phyloP scores from a whole-genome alignment of 352 stramenopile genomes.

The Thalassiosira livingstoniorum region DNA sequence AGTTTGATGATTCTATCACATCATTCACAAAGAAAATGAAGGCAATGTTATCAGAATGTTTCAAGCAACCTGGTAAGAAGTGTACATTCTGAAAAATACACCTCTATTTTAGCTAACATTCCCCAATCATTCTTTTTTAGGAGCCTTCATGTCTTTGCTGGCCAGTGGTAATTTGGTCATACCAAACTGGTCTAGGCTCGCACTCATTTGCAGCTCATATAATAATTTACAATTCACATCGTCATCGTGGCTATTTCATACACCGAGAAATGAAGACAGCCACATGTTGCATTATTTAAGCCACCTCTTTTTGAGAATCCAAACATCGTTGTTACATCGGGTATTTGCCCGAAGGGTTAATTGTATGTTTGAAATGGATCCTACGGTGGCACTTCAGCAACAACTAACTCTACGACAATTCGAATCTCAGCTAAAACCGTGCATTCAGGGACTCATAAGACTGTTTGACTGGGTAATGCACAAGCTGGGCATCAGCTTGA shows the following conservation, averaged over 20 bases:
- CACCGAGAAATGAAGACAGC: slow-evolving; percentile 3
- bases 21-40: slow-evolving; percentile 41
- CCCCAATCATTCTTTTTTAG: slow-evolving; percentile 1
- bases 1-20: slow-evolving; percentile 57
- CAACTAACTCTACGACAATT: slow-evolving; percentile 1
- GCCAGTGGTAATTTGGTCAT: slow-evolving; percentile 45
- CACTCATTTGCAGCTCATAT: slow-evolving; percentile 26
- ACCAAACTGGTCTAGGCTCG: slow-evolving; percentile 34
- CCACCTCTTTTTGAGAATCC: slow-evolving; percentile 44
- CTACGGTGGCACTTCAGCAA: slow-evolving; percentile 12
- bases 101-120: neutral
- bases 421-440: slow-evolving; percentile 11
- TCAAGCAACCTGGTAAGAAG: slow-evolving; percentile 44
- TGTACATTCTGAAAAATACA: neutral
- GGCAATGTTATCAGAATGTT: slow-evolving; percentile 36
- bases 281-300: slow-evolving; percentile 17
- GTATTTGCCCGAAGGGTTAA: slow-evolving; percentile 41
- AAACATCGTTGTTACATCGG: slow-evolving; percentile 44
- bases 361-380: slow-evolving; percentile 31
- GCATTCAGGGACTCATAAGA: slow-evolving; percentile 28
- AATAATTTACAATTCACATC: slow-evolving; percentile 5
- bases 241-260: slow-evolving; percentile 1
- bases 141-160: slow-evolving; percentile 52
- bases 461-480: slow-evolving; percentile 33
- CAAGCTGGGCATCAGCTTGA: neutral